A percentile compares a stretch with the other conserved stretches of the same genome.
Conservation (phyloP, 2,329 filamentous ascomycete genomes). For the Pyrenochaeta sp. region DNA sequence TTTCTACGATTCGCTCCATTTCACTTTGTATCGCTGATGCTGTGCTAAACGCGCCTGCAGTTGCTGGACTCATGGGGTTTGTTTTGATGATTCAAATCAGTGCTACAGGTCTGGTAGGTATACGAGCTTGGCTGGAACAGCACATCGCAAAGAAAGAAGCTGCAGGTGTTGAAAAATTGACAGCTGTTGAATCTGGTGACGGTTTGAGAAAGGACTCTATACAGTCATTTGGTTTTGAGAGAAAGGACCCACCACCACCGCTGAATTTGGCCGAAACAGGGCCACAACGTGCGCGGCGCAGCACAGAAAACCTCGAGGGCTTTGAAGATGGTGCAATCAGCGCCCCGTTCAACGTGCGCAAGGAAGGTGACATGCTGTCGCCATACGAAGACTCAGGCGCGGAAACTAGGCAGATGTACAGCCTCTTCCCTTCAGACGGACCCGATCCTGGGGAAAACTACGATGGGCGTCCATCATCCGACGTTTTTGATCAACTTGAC, state of each 20-base stretch:
- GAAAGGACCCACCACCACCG: constrained; percentile 9
- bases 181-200: constrained; percentile 2
- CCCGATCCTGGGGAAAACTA: constrained; percentile 9
- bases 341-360: constrained; percentile 30
- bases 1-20: constrained; percentile 29
- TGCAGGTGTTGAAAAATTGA: background rate
- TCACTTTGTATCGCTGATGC: constrained; percentile 40
- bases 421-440: background rate
- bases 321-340: constrained; percentile 30
- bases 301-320: constrained; percentile 26
- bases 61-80: constrained; percentile 22
- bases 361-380: constrained; percentile 15
- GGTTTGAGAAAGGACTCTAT: constrained; percentile 19
- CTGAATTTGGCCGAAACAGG: constrained; percentile 9
- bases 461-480: constrained; percentile 19
- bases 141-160: constrained; percentile 30
- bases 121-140: constrained; percentile 37
- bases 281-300: constrained; percentile 10
- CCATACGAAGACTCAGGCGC: too few species aligned
- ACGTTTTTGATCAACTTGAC: constrained; percentile 10
- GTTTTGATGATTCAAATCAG: constrained; percentile 33
- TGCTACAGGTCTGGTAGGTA: constrained; percentile 25
- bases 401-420: background rate
- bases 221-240: constrained; percentile 27
- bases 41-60: constrained; percentile 23